Percentiles rank a stretch among this genome's conserved stretches.
Evolutionary conservation across 2,329 filamentous ascomycete species (phyloP).

Genomic region (Tolypocladium nubicola): DNA sequence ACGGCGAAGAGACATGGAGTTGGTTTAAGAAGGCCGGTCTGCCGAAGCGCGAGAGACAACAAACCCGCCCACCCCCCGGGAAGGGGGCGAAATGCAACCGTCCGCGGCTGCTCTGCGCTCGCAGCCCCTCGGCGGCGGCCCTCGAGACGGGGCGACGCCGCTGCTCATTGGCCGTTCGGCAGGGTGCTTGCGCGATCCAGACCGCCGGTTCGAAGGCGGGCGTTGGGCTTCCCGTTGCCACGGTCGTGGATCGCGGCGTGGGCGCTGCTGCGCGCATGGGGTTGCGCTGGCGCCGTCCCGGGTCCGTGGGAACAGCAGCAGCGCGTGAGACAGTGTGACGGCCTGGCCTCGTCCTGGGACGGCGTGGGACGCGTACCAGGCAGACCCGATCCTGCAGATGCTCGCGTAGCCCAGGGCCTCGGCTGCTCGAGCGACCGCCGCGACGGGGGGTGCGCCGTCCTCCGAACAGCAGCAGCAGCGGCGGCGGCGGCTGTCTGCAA

Average conservation of each 20-base stretch:
- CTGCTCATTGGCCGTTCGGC: slow-evolving; percentile 6
- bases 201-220: slow-evolving; percentile 3
- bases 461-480: background rate
- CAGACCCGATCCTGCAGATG: slow-evolving; percentile 2
- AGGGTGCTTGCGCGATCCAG: slow-evolving; percentile 4
- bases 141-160: slow-evolving; percentile 1
- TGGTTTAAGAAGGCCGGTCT: slow-evolving; percentile 15
- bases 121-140: background rate
- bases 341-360: background rate
- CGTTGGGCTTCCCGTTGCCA: background rate
- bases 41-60: slow-evolving; percentile 9
- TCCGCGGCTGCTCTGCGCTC: background rate
- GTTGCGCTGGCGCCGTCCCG: background rate
- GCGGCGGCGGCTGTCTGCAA: background rate
- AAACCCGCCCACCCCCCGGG: background rate
- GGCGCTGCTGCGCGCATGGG: background rate
- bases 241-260: background rate
- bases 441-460: background rate
- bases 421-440: background rate
- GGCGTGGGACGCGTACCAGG: background rate
- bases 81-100: slow-evolving; percentile 1
- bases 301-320: background rate
- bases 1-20: slow-evolving; percentile 16
- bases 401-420: slow-evolving; percentile 2
- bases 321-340: background rate